Evolutionary conservation across 345 rosid species (phyloP).

Genomic region (Bretschneidera sinensis): DNA sequence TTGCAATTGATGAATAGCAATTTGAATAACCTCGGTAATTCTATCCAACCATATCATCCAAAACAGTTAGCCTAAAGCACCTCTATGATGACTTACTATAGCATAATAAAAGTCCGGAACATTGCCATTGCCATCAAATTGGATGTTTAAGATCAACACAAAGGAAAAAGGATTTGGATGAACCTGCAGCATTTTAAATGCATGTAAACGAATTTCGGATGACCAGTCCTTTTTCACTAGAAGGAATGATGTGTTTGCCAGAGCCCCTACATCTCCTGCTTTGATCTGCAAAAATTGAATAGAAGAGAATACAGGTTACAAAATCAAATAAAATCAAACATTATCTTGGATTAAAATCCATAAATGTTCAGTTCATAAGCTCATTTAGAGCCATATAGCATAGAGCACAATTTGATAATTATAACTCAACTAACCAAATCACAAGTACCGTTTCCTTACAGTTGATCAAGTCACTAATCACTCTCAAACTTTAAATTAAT

Average conservation of each 20-base stretch:
- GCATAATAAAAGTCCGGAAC: neutral
- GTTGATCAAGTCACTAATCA: too few species aligned
- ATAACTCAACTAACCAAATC: conserved; percentile 5
- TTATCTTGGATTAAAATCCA: neutral
- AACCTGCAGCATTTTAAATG: conserved; percentile 97
- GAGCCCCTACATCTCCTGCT: conserved; percentile 71
- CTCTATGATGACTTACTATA: neutral
- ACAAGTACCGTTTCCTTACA: conserved; percentile 12
- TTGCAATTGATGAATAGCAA: too few species aligned
- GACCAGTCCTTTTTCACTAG: conserved; percentile 84
- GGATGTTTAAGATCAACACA: neutral
- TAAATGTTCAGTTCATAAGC: neutral
- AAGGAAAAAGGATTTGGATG: conserved; percentile 14
- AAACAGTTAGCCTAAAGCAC: too few species aligned
- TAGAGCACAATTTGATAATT: neutral
- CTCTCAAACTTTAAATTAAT: too few species aligned
- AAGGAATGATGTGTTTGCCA: conserved; percentile 63
- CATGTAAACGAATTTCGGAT: conserved; percentile 81
- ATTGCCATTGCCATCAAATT: neutral
- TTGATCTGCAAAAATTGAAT: conserved; percentile 49
- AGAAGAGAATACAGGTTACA: neutral
- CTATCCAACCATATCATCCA: too few species aligned
- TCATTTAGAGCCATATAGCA: conserved; percentile 1
- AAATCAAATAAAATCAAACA: conserved; percentile 2
- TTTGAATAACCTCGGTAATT: too few species aligned